Evolutionary conservation across 163 green algal genomes (phyloP).

Genomic region (Chlorella variabilis): DNA sequence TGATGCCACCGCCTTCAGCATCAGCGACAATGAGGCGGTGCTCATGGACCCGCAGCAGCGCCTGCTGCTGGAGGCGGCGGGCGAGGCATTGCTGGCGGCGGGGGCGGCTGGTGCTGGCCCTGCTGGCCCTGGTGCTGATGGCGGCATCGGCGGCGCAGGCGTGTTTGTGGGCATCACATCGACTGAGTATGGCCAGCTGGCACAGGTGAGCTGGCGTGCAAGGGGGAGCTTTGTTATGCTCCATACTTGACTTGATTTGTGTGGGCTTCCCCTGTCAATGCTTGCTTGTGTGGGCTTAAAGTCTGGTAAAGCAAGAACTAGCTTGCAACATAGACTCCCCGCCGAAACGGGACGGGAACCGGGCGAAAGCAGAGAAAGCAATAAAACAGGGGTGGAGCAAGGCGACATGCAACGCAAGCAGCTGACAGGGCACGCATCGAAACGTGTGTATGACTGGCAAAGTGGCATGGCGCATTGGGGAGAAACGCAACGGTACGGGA

Average conservation of each 20-base stretch:
- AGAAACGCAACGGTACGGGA: no score
- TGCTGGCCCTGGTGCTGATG: not conserved
- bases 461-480: no score
- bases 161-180: slow-evolving; percentile 65
- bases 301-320: no score
- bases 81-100: slow-evolving; percentile 43
- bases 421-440: no score
- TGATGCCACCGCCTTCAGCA: slow-evolving; percentile 55
- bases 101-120: not conserved
- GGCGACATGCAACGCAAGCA: no score
- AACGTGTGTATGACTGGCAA: no score
- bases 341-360: no score
- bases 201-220: slow-evolving; percentile 23
- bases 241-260: not conserved
- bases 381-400: no score
- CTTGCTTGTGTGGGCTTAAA: not conserved
- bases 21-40: slow-evolving; percentile 59
- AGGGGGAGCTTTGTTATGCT: not conserved
- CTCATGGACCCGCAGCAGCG: slow-evolving; percentile 91
- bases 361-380: no score
- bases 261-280: not conserved
- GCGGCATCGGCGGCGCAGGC: not conserved
- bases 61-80: slow-evolving; percentile 73
- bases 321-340: no score
- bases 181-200: slow-evolving; percentile 70